Evolutionary conservation across 2,329 filamentous ascomycete genomes (phyloP).

Genomic region (Aspergillus pseudoviridinutans): DNA sequence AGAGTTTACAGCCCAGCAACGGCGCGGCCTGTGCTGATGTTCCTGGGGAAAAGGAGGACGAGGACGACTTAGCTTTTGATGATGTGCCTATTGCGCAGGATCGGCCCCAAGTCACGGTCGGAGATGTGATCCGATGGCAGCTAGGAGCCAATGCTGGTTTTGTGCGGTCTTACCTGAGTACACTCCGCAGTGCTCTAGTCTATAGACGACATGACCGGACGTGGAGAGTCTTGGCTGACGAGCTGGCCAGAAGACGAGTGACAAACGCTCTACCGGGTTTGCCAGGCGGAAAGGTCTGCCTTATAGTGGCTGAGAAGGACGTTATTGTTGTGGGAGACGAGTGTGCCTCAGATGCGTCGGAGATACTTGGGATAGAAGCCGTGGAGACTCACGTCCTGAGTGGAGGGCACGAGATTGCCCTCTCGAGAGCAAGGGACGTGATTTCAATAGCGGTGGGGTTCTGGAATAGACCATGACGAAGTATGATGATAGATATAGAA

Average conservation of each 20-base stretch:
- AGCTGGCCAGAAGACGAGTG: neutral
- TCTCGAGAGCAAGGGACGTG: neutral
- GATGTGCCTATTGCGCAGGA: constrained; percentile 1
- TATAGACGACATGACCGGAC: constrained; percentile 1
- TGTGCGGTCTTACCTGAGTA: constrained; percentile 3
- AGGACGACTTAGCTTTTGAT: neutral
- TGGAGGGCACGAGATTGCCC: constrained; percentile 2
- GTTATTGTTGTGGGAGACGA: constrained; percentile 3
- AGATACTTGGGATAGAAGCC: neutral
- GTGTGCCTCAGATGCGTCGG: neutral
- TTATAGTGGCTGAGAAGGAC: constrained; percentile 1
- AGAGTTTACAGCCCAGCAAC: constrained; percentile 1
- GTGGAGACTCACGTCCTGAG: neutral
- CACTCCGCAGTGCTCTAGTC: neutral
- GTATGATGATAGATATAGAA: neutral
- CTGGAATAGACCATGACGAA: neutral
- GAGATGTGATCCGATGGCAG: constrained; percentile 5
- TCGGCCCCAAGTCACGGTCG: constrained; percentile 3
- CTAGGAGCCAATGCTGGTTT: neutral
- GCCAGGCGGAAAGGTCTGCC: neutral
- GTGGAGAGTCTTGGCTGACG: constrained; percentile 1
- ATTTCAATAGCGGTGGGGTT: neutral
- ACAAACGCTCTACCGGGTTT: neutral
- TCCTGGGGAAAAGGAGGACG: neutral
- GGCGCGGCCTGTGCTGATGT: constrained; percentile 2